Evolutionary conservation across 768 basidiomycete genomes (phyloP).

Genomic region (Pholiota microspora): DNA sequence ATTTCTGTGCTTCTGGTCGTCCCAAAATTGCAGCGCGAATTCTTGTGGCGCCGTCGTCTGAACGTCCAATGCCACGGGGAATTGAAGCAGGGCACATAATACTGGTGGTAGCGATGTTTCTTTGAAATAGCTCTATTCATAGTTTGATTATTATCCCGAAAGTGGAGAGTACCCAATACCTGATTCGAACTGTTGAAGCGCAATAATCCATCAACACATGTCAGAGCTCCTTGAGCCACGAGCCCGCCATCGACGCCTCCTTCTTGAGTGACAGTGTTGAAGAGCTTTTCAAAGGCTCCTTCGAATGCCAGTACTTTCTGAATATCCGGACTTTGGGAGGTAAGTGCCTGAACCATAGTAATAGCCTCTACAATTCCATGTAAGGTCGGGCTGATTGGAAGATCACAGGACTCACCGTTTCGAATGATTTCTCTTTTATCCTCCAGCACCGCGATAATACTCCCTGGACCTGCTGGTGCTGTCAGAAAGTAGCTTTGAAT

Average conservation of each 20-base stretch:
- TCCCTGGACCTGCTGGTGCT: slow-evolving; percentile 71
- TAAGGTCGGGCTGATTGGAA: background rate
- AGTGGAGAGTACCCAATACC: slow-evolving; percentile 39
- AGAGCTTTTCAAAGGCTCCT: slow-evolving; percentile 94
- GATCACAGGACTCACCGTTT: slow-evolving; percentile 53
- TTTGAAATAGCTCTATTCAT: slow-evolving; percentile 86
- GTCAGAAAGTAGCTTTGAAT: slow-evolving; percentile 94
- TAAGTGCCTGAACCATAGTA: slow-evolving; percentile 75
- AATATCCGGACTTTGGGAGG: slow-evolving; percentile 86
- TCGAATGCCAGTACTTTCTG: slow-evolving; percentile 97
- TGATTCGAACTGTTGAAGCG: slow-evolving; percentile 95
- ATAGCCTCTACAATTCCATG: slow-evolving; percentile 62
- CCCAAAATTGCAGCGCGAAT: slow-evolving; percentile 97
- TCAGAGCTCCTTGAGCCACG: slow-evolving; percentile 81
- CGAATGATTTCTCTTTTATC: slow-evolving; percentile 88
- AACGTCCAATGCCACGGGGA: slow-evolving; percentile 59
- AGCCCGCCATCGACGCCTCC: slow-evolving; percentile 91
- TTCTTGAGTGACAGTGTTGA: slow-evolving; percentile 83
- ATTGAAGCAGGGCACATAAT: slow-evolving; percentile 67
- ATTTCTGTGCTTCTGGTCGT: slow-evolving; percentile 84
- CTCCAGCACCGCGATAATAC: slow-evolving; percentile 72
- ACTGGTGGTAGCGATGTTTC: slow-evolving; percentile 76
- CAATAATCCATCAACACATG: slow-evolving; percentile 82
- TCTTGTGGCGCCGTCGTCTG: slow-evolving; percentile 72
- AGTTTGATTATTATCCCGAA: slow-evolving; percentile 15